These are phyloP conservation scores for Penicillium sp. DNA, from an alignment of 2,329 filamentous ascomycete genomes.

Conservation along the genomic window DNA sequence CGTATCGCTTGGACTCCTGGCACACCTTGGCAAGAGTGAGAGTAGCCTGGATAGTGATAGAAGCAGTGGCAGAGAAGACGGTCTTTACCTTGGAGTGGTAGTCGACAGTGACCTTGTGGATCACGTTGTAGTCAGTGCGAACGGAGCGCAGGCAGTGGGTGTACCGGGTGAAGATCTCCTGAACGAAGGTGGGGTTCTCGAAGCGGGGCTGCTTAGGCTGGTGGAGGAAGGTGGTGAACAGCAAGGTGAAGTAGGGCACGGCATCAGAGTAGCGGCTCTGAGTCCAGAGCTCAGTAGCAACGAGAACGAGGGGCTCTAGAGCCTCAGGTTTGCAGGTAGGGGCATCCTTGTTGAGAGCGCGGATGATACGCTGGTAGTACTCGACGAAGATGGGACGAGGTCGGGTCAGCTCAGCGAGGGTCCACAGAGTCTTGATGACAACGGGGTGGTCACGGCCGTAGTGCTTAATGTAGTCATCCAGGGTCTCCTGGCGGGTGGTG, in stretches of 20 bases:
- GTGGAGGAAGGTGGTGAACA: conserved; percentile 42
- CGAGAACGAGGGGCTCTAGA: conserved; percentile 39
- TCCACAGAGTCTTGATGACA: conserved; percentile 40
- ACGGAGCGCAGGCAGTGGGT: conserved; percentile 36
- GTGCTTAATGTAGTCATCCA: conserved; percentile 38
- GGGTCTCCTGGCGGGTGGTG: conserved; percentile 38
- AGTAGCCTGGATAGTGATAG: conserved; percentile 40
- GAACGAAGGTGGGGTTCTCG: conserved; percentile 34
- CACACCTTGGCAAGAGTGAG: conserved; percentile 38
- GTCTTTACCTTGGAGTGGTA: conserved; percentile 36
- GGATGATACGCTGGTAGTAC: conserved; percentile 42
- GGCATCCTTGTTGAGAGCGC: conserved; percentile 39
- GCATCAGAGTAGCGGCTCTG: conserved; percentile 42
- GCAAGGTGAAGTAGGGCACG: conserved; percentile 32
- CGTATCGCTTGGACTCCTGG: conserved; percentile 39
- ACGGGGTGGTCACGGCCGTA: conserved; percentile 35
- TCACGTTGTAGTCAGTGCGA: conserved; percentile 29
- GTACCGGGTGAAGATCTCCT: conserved; percentile 37
- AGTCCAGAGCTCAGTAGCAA: conserved; percentile 40
- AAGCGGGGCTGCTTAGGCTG: conserved; percentile 36
- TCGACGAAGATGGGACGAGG: conserved; percentile 39
- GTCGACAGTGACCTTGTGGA: conserved; percentile 38
- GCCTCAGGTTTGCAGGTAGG: conserved; percentile 37
- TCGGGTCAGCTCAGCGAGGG: conserved; percentile 36
- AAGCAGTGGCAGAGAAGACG: conserved; percentile 35